Evolutionary conservation across 495 filamentous ascomycete species (phyloP), one percentile per base, ranked within the genome.

Genomic region (Pyrenula massariospora): DNA sequence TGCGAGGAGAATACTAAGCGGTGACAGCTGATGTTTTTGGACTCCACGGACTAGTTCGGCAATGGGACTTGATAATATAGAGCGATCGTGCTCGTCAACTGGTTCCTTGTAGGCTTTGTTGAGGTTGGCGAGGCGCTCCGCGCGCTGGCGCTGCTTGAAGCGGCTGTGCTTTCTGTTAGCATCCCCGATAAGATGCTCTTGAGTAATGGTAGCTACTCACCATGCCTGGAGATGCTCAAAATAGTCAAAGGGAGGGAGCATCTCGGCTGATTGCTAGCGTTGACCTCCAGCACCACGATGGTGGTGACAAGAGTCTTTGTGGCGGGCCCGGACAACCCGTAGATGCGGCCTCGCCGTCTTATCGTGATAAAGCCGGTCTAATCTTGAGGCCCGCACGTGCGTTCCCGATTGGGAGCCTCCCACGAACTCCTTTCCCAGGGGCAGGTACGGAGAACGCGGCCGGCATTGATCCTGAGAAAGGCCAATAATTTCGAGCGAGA

Each of bases 81-180:
- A 64, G 21, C 77, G 76, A 54, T 96, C 89, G 11, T 69, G 24
- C 0, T 67, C 25, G 1, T 81, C 80, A 56, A 94, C 76, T 11
- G 83, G 71, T 19, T 67, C 70, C 50, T 81, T 85, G 72, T 96
- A 96, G 3, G 65, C 63, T 3, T 73, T 58, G 0, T 83, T 76
- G 5, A 98, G 80, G 10, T 78, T 73, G 31, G 78, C 72, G 60
- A 96, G 87, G 31, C 86, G 80, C 22, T 75, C 66, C 5, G 76
- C 73, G 19, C 93, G 88, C 61, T 93, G 82, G 42, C 76, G 62
- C 65, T 92, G 87, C 73, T 98, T 98, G 61, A 78, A 76, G 64
- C 80, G 77, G 72, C 93, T 97, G n/a, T n/a, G 60, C 25, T 54
- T 3, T 21, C 25, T 3, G 53, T 56, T 20, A 54, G 31, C 50